phyloP scores from a whole-genome alignment of 345 rosid genomes.

The Angophora floribunda region DNA sequence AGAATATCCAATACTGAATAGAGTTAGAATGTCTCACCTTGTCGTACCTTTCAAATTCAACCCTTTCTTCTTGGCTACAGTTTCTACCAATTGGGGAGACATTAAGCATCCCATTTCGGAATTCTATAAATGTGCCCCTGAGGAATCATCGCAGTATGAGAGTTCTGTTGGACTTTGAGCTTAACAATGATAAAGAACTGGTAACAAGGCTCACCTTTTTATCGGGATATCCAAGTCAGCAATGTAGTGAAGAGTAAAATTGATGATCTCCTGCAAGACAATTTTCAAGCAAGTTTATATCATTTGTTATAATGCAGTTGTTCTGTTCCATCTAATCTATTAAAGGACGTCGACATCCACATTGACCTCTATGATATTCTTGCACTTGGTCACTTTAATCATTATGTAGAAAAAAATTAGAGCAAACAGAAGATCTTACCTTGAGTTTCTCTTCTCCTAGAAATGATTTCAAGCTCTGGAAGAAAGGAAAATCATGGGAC shows the following conservation, averaged over 20 bases:
- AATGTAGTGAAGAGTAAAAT: conserved; percentile 77
- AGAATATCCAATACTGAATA: neutral
- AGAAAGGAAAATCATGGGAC: neutral
- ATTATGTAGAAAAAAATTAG: neutral
- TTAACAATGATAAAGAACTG: neutral
- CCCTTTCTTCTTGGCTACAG: conserved; percentile 99
- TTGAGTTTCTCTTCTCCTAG: conserved; percentile 85
- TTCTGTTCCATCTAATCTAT: neutral
- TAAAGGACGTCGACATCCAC: neutral
- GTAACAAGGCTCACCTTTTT: conserved; percentile 47
- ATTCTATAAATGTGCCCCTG: conserved; percentile 97
- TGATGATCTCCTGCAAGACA: conserved; percentile 73
- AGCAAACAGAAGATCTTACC: conserved; percentile 24
- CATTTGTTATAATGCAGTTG: neutral
- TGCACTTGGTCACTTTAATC: neutral
- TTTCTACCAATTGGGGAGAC: conserved; percentile 97
- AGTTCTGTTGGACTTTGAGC: neutral
- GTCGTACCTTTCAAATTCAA: conserved; percentile 89
- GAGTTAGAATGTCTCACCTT: conserved; percentile 34
- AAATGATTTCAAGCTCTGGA: conserved; percentile 77
- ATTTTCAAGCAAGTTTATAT: neutral
- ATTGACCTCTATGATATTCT: neutral
- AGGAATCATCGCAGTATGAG: neutral
- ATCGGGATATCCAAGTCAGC: conserved; percentile 98
- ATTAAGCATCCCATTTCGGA: conserved; percentile 95